Evolutionary conservation across 352 stramenopile genomes (phyloP), one percentile per base, ranked within the genome.

Genomic region (Aphanomyces stellatus): DNA sequence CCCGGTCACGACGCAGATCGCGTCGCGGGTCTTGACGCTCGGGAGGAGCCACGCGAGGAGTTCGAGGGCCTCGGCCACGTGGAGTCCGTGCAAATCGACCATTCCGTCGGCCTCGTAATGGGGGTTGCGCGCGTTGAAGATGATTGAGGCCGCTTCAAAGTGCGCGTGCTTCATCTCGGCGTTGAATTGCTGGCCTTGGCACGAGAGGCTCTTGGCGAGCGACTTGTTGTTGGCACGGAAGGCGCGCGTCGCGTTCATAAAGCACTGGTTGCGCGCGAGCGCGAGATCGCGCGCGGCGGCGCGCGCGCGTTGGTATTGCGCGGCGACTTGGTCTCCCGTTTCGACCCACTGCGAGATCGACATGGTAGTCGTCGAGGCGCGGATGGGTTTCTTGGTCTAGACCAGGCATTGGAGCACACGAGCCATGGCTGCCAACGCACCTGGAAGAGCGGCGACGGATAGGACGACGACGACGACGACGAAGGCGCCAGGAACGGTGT

Each of bases 161-260:
- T 94, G 85, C 55, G 74, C 82, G 17, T 85, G 74, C 71, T 94
- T 94, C 85, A 94, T 94, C 72, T 91, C 85, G 27, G 65, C 74
- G 49, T 91, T 94, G 74, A 86, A 87, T 33, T 88, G 77, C 69
- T 92, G 85, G 24, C 85, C 85, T 72, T 92, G 80, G 17, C 74
- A 79, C 13, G 85, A 94, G 55, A 94, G 60, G 25, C 73, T 76
- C 65, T 85, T 87, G 25, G 85, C 85, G 51, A 91, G 72, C 25
- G 78, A 76, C 65, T 83, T 84, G 69, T 92, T 92, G 8, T 80
- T 80, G 77, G 81, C 91, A 19, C 30, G 53, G 17, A 69, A 94
- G 49, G 85, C 85, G 19, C 86, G 80, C n/a, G 85, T 94, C 5
- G 85, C 85, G 22, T 81, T 73, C 85, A 94, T 92, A 51, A 94